These are phyloP conservation scores for Aquilaria yunnanensis DNA, from an alignment of 345 rosid genomes.

Conservation along the genomic window DNA sequence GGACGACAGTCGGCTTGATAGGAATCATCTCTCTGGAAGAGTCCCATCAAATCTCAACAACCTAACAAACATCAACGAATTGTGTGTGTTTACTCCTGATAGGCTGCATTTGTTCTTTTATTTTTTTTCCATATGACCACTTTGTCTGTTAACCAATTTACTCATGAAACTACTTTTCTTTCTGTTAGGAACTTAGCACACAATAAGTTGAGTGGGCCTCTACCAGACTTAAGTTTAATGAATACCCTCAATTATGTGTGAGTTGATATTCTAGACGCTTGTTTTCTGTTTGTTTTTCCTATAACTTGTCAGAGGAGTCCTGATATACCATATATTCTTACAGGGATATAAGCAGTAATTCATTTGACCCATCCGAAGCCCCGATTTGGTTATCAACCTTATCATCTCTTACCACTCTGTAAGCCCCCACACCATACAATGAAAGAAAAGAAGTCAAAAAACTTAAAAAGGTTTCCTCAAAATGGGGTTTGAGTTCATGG, in stretches of 20 bases:
- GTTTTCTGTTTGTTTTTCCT: conserved; percentile 3
- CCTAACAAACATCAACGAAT: conserved; percentile 60
- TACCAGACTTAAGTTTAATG: conserved; percentile 75
- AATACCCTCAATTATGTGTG: conserved; percentile 69
- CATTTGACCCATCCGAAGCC: conserved; percentile 55
- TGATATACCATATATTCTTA: conserved; percentile 4
- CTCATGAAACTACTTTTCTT: neutral
- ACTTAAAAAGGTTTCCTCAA: neutral
- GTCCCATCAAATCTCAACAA: conserved; percentile 68
- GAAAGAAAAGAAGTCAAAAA: neutral
- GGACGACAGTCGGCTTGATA: conserved; percentile 81
- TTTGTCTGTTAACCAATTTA: conserved; percentile 1
- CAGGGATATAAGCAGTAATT: conserved; percentile 93
- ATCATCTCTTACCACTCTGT: conserved; percentile 83
- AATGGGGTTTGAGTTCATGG: conserved; percentile 4
- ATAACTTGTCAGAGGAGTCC: neutral
- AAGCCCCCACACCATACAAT: conserved; percentile 18
- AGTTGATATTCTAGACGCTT: conserved; percentile 14
- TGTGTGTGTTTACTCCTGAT: conserved; percentile 43
- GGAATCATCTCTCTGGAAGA: conserved; percentile 59
- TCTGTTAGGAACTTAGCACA: conserved; percentile 71
- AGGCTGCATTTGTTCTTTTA: neutral
- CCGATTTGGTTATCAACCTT: conserved; percentile 87
- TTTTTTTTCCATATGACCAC: conserved; percentile 6
- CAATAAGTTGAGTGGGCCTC: conserved; percentile 65